These are phyloP conservation scores for Oxytropis ochrocephala DNA, from an alignment of 306 rosid species.

Conservation along the genomic window DNA sequence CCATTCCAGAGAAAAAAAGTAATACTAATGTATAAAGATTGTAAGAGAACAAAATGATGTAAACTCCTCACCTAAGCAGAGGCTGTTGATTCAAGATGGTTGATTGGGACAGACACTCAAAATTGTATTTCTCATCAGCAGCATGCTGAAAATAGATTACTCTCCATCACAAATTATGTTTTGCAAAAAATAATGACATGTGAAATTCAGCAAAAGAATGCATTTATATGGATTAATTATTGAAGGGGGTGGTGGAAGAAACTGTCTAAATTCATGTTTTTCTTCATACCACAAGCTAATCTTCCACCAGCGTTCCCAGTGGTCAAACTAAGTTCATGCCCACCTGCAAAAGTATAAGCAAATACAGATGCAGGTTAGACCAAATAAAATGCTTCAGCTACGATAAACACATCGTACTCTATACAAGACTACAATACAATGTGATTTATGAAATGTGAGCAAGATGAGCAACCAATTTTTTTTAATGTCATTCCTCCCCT, in stretches of 20 bases:
- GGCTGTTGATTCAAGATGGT: conserved; percentile 93
- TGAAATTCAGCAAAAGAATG: conserved; percentile 11
- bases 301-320: too few species aligned
- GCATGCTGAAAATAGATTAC: conserved; percentile 74
- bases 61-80: conserved; percentile 67
- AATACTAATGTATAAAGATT: not conserved
- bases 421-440: too few species aligned
- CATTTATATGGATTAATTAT: conserved; percentile 17
- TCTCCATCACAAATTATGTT: not conserved
- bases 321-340: too few species aligned
- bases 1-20: not conserved
- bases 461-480: conserved; percentile 1
- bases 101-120: conserved; percentile 77
- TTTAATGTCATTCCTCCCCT: conserved; percentile 1
- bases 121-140: conserved; percentile 97
- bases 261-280: too few species aligned
- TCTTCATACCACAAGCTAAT: too few species aligned
- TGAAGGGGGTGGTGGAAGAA: not conserved
- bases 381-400: too few species aligned
- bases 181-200: not conserved
- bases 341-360: too few species aligned
- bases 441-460: too few species aligned
- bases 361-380: too few species aligned
- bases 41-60: conserved; percentile 9
- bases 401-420: too few species aligned